Percentiles rank a stretch among this genome's conserved stretches.
phyloP scores from a whole-genome alignment of 75 land plant species.

The Picea sitchensis region DNA sequence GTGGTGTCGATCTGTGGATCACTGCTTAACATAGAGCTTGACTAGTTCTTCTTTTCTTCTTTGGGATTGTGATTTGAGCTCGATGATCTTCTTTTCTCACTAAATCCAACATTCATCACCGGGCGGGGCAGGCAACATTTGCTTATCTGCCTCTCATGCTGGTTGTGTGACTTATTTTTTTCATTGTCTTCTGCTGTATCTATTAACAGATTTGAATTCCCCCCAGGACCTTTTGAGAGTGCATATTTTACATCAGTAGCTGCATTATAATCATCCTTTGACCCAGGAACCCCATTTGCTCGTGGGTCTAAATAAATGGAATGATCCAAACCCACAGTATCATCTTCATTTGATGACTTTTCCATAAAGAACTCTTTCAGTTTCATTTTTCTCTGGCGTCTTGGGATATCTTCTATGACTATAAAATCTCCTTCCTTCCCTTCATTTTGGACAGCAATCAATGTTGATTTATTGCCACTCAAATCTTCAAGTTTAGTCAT shows the following conservation, averaged over 20 bases:
- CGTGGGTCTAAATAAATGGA: neutral
- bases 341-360: slow-evolving; percentile 2
- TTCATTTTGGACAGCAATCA: slow-evolving; percentile 17
- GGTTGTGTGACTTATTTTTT: neutral
- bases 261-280: neutral
- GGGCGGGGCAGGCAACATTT: slow-evolving; percentile 35
- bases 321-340: neutral
- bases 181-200: neutral
- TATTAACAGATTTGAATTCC: neutral
- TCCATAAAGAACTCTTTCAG: slow-evolving; percentile 12
- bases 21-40: neutral
- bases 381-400: slow-evolving; percentile 4
- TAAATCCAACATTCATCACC: slow-evolving; percentile 15
- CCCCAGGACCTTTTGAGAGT: neutral
- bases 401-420: no score
- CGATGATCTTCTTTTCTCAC: slow-evolving; percentile 20
- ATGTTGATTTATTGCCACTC: neutral
- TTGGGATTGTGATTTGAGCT: slow-evolving; percentile 10
- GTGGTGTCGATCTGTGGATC: neutral
- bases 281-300: neutral
- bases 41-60: neutral
- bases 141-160: slow-evolving; percentile 6
- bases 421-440: slow-evolving; percentile 2
- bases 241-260: slow-evolving; percentile 2
- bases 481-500: neutral